Evolutionary conservation across 352 stramenopile genomes (phyloP), one percentile per base, ranked within the genome.

Genomic region (Phytophthora quininea): DNA sequence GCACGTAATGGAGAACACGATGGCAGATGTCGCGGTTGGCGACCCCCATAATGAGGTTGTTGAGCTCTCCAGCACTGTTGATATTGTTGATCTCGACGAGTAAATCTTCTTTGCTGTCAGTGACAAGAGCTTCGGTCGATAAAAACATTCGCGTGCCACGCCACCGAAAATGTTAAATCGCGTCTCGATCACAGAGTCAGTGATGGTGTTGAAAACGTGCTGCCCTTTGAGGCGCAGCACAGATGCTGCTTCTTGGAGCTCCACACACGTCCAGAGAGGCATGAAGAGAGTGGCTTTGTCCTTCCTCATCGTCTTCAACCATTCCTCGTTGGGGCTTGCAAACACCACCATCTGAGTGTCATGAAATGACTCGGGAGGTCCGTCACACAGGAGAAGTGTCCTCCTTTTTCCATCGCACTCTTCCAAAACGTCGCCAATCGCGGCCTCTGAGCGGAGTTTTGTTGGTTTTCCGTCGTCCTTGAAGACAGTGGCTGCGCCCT

Each of bases 131-230:
- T 33, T 60, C 11, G 3, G 29, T 14, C 2, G 9, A 43, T 40
- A 19, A 50, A 59, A 31, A 6, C 38, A 59, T 40, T 59, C 24
- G 10, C 38, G 11, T 10, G 37, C 38, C 8, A 59, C 40, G 3
- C 54, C 54, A 50, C 40, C 40, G 37, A 60, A 60, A 42, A 14
- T 52, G 30, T 60, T 52, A 40, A 45, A 52, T 4, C 40, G 54
- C 15, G 1, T 7, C 2, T 52, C 40, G 27, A 51, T 30, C 10
- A 24, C 38, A 14, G 31, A 37, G 6, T 60, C 40, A 50, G 3
- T 49, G 31, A 55, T 31, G 19, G 19, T 24, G 19, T 24, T 24
- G 19, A 24, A 24, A 24, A 24, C 53, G 24, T 47, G 12, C 15
- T 47, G 40, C 40, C 19, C 53, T 4, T 31, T 40, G 10, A 58